A percentile compares a stretch with the other conserved stretches of the same genome.
These are phyloP conservation scores for Pestalotiopsis sp. DNA, from an alignment of 2,329 filamentous ascomycete species.

Conservation along the genomic window DNA sequence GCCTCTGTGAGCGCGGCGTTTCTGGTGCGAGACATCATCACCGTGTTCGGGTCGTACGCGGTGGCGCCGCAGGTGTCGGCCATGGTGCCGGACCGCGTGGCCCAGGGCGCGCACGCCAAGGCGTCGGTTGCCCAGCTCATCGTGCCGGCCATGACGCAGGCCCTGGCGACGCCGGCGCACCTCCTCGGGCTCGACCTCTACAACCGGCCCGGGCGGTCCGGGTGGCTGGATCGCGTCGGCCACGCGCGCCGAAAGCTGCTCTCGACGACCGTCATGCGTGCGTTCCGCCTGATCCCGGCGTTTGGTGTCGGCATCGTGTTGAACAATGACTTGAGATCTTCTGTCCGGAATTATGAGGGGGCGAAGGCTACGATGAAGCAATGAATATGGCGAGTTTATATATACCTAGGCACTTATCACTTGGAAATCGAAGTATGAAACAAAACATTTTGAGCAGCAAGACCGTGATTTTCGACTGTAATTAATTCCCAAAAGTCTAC, in stretches of 20 bases:
- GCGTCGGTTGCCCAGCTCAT: constrained; percentile 30
- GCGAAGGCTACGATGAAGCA: background rate
- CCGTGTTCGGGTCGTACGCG: constrained; percentile 35
- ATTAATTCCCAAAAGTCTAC: no score
- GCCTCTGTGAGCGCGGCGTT: constrained; percentile 29
- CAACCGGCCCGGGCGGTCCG: constrained; percentile 18
- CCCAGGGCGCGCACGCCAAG: constrained; percentile 26
- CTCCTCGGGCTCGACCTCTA: constrained; percentile 28
- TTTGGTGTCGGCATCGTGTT: constrained; percentile 31
- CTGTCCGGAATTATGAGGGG: background rate
- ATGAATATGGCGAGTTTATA: background rate
- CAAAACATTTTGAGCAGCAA: no score
- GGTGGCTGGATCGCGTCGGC: constrained; percentile 20
- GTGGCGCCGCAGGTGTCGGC: constrained; percentile 29
- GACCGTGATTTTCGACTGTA: no score
- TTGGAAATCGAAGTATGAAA: no score
- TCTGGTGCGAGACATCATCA: constrained; percentile 32
- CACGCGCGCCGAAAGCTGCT: constrained; percentile 26
- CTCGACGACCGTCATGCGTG: constrained; percentile 30
- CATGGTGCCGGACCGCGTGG: constrained; percentile 28
- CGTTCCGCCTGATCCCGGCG: constrained; percentile 32
- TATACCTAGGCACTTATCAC: background rate
- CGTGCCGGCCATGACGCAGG: constrained; percentile 32
- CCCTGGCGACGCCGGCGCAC: constrained; percentile 33
- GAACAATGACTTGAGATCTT: background rate